Evolutionary conservation across 2,329 filamentous ascomycete species (phyloP).

Genomic region (Trichoderma sp.): DNA sequence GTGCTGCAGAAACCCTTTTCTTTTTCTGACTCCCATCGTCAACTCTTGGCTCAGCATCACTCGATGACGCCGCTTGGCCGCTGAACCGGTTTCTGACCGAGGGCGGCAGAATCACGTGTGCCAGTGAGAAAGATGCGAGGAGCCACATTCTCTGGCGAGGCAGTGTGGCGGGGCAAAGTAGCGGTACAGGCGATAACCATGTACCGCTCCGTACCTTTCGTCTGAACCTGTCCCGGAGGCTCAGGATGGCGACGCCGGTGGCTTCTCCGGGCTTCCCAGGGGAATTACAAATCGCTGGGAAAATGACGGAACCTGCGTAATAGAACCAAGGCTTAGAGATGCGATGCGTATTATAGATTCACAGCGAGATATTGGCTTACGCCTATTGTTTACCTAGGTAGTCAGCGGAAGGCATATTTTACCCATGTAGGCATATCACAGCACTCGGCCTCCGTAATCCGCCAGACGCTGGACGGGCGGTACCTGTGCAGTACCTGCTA

Average conservation of each 20-base stretch:
- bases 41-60: neutral
- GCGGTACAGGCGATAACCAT: neutral
- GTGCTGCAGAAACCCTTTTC: neutral
- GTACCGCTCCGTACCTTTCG: neutral
- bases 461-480: neutral
- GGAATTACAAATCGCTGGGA: neutral
- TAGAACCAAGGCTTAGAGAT: neutral
- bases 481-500: neutral
- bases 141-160: slow-evolving; percentile 6
- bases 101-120: slow-evolving; percentile 5
- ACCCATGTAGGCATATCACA: neutral
- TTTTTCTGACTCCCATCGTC: neutral
- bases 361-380: neutral
- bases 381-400: neutral
- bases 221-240: neutral
- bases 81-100: slow-evolving; percentile 5
- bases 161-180: slow-evolving; percentile 18
- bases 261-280: neutral
- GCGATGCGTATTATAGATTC: neutral
- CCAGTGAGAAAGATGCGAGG: neutral
- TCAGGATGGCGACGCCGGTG: neutral
- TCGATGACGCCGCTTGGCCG: neutral
- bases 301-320: neutral
- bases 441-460: neutral
- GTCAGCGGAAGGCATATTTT: neutral